These are phyloP conservation scores for Peronospora tabacina DNA, from an alignment of 352 stramenopile genomes.

Conservation along the genomic window DNA sequence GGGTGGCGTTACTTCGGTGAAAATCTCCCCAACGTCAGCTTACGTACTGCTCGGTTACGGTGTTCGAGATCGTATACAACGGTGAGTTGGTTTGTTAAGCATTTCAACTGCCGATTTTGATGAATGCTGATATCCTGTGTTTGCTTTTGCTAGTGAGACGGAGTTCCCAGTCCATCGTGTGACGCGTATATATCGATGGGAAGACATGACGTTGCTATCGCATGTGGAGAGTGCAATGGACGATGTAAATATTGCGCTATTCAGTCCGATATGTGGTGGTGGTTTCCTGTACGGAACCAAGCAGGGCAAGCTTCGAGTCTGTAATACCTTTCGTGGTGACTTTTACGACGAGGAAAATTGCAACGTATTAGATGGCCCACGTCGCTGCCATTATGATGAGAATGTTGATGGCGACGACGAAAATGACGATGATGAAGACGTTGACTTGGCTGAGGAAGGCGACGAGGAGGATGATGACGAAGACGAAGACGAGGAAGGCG, in stretches of 20 bases:
- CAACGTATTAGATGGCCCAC: conserved; percentile 64
- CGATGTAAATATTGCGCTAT: conserved; percentile 98
- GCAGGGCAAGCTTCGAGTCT: conserved; percentile 91
- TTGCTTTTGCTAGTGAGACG: conserved; percentile 40
- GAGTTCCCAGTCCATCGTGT: conserved; percentile 81
- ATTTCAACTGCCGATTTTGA: not conserved
- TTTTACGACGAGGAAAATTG: conserved; percentile 77
- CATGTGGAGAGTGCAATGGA: conserved; percentile 87
- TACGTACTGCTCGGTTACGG: conserved; percentile 83
- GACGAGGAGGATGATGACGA: conserved; percentile 38
- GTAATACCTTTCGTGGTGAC: conserved; percentile 61
- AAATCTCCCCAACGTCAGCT: conserved; percentile 81
- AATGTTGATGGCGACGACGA: conserved; percentile 44
- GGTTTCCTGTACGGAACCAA: conserved; percentile 98
- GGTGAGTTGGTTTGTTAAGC: conserved; percentile 29
- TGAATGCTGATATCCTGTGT: conserved; percentile 3
- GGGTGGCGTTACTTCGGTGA: conserved; percentile 84
- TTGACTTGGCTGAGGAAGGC: conserved; percentile 37
- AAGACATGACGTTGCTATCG: conserved; percentile 83
- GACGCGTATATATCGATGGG: conserved; percentile 83
- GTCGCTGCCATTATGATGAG: conserved; percentile 56
- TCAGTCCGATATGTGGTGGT: conserved; percentile 93
- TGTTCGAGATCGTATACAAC: conserved; percentile 75
- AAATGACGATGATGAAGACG: conserved; percentile 46
- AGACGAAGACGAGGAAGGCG: conserved; percentile 19